A percentile compares a stretch with the other conserved stretches of the same genome.
phyloP scores from a whole-genome alignment of 1,139 yeast genomes.

The Arxiozyma slooffiae region DNA sequence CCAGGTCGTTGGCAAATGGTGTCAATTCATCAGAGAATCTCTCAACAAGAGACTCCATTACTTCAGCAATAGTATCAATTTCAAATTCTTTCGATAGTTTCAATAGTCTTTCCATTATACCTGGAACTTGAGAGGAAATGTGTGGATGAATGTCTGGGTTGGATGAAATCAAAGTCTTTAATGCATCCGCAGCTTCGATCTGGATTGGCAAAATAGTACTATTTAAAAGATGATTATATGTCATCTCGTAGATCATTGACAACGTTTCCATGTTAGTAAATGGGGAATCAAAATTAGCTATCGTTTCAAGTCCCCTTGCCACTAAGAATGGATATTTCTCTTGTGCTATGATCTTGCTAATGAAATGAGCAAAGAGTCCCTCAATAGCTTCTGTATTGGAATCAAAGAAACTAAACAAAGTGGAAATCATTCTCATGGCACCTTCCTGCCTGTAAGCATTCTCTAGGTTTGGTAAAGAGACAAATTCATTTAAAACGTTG shows the following conservation, averaged over 20 bases:
- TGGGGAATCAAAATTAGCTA: constrained; percentile 48
- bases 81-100: constrained; percentile 74
- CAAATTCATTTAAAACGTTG: constrained; percentile 39
- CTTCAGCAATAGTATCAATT: constrained; percentile 73
- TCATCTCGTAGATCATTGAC: constrained; percentile 53
- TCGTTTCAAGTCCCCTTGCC: constrained; percentile 77
- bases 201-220: constrained; percentile 57
- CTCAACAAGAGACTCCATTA: constrained; percentile 93
- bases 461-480: constrained; percentile 33
- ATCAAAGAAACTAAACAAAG: constrained; percentile 50
- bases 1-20: constrained; percentile 84
- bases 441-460: constrained; percentile 72
- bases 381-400: constrained; percentile 63
- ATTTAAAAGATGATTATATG: constrained; percentile 31
- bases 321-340: constrained; percentile 61
- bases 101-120: constrained; percentile 71
- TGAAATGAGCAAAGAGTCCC: constrained; percentile 51
- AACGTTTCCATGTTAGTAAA: constrained; percentile 46
- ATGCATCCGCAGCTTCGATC: constrained; percentile 78
- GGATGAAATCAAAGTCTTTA: constrained; percentile 65
- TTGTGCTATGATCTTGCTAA: constrained; percentile 55
- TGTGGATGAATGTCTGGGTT: constrained; percentile 56
- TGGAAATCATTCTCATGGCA: constrained; percentile 66
- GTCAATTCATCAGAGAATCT: constrained; percentile 77
- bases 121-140: constrained; percentile 61